phyloP scores from a whole-genome alignment of 352 stramenopile genomes.

The Pythium insidiosum region DNA sequence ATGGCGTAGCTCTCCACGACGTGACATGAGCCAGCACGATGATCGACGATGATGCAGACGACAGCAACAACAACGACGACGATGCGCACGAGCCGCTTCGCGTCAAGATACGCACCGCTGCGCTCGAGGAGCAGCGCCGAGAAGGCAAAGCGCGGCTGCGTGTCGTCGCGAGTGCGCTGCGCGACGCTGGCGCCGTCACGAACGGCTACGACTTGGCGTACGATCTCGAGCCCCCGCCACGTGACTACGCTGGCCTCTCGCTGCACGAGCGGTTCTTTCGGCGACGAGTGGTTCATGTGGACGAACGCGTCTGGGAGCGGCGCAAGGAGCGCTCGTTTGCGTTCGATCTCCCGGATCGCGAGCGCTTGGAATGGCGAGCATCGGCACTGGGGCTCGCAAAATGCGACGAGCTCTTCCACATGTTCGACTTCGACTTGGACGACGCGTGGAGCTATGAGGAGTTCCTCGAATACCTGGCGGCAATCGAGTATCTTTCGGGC shows the following conservation, averaged over 20 bases:
- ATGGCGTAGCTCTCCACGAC: neutral
- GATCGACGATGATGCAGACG: too few relatives aligned
- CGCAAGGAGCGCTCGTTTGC: slow-evolving; percentile 23
- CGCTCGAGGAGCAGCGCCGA: slow-evolving; percentile 24
- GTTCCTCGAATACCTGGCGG: slow-evolving; percentile 52
- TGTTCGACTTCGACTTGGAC: slow-evolving; percentile 51
- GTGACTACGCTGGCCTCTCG: slow-evolving; percentile 7
- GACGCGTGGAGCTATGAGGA: slow-evolving; percentile 42
- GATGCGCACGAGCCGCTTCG: too few relatives aligned
- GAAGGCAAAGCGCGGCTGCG: slow-evolving; percentile 33
- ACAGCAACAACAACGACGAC: too few relatives aligned
- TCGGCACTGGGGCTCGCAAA: slow-evolving; percentile 33
- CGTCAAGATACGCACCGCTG: too few relatives aligned
- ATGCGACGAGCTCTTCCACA: slow-evolving; percentile 35
- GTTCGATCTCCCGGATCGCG: slow-evolving; percentile 33
- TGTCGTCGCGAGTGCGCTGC: slow-evolving; percentile 26
- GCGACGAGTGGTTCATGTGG: slow-evolving; percentile 11
- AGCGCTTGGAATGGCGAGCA: slow-evolving; percentile 27
- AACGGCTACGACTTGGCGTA: slow-evolving; percentile 49
- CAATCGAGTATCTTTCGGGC: slow-evolving; percentile 13
- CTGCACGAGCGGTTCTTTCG: slow-evolving; percentile 26
- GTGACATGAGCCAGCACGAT: too few relatives aligned
- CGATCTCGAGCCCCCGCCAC: slow-evolving; percentile 25
- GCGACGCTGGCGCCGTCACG: slow-evolving; percentile 34
- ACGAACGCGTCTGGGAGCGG: slow-evolving; percentile 7